Percentiles rank a stretch among this genome's conserved stretches.
Evolutionary conservation across 2,329 filamentous ascomycete genomes (phyloP).

Genomic region (Alternaria sp.): DNA sequence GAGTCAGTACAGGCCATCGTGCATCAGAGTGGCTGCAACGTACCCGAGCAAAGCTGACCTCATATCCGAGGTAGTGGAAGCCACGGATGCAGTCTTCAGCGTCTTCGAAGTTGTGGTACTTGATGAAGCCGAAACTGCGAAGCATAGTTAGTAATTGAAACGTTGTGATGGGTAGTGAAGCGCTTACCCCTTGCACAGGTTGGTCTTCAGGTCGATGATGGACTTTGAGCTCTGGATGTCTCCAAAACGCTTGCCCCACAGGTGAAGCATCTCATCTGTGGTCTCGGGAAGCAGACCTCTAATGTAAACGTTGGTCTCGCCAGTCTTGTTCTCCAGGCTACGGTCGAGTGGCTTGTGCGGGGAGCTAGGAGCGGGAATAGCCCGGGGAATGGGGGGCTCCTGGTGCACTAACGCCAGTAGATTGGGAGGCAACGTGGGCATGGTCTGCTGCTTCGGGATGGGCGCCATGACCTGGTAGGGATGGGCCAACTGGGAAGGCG

Average conservation of each 20-base stretch:
- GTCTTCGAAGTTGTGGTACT: slow-evolving; percentile 85
- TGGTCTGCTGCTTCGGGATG: slow-evolving; percentile 45
- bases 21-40: slow-evolving; percentile 36
- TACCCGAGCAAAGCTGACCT: slow-evolving; percentile 95
- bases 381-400: slow-evolving; percentile 83
- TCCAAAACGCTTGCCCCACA: slow-evolving; percentile 86
- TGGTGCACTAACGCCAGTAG: slow-evolving; percentile 61
- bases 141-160: slow-evolving; percentile 9
- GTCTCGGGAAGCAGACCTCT: slow-evolving; percentile 94
- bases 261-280: slow-evolving; percentile 84
- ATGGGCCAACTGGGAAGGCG: slow-evolving; percentile 56
- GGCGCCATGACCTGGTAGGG: slow-evolving; percentile 52
- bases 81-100: slow-evolving; percentile 96
- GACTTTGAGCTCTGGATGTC: slow-evolving; percentile 97
- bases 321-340: slow-evolving; percentile 91
- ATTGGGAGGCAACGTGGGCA: slow-evolving; percentile 52
- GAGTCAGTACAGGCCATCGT: slow-evolving; percentile 15
- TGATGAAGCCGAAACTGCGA: slow-evolving; percentile 91
- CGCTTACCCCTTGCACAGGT: slow-evolving; percentile 89
- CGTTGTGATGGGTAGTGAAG: not conserved
- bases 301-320: slow-evolving; percentile 98
- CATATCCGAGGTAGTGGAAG: slow-evolving; percentile 92
- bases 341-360: slow-evolving; percentile 90
- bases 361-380: slow-evolving; percentile 87
- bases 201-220: slow-evolving; percentile 93